Evolutionary conservation across 1,139 yeast species (phyloP), one percentile per base, ranked within the genome.

Genomic region (Blastobotrys petasosporus): DNA sequence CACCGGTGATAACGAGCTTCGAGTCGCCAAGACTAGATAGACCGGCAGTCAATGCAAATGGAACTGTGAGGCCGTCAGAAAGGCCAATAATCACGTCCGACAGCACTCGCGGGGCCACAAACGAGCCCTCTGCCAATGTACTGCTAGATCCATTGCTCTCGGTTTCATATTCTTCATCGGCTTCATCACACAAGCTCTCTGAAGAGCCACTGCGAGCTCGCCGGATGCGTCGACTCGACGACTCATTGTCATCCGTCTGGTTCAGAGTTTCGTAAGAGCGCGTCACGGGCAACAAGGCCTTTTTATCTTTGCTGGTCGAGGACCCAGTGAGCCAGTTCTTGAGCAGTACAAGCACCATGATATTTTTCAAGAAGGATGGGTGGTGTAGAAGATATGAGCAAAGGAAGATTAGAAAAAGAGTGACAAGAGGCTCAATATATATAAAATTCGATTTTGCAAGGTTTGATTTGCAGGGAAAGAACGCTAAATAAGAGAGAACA

Each of bases 1-100:
- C 94, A 68, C 92, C 94, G 32, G 92, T 83, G 48, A 84, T 83
- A 41, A 84, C 94, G 53, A 84, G 75, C 61, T 74, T 78, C 17
- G 87, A 70, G 61, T 80, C 77, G 32, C 94, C 94, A 53, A 84
- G 74, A 4, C 85, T 78, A 1, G 86, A 78, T 53, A 84, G 74
- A 39, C 94, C 94, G 0, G 94, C 94, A 2, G 92, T 84, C 55
- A 84, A 73, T 6, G 94, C 94, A 71, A 84, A 84, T 12, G 94
- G 94, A 20, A 84, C 94, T 0, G 94, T 84, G 55, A 84, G 74
- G 3, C 94, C 94, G 60, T 84, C 94, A 12, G 86, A 79, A 42
- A 84, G 75, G 2, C 94, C 94, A 56, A 84, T 84, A 54, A 84
- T 82, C 41, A 82, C 73, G 64, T 84, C 92, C 16, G 85, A 77